Percentiles rank a stretch among this genome's conserved stretches.
Conservation (phyloP, 495 filamentous ascomycete species). For the Bathelium albidoporum region DNA sequence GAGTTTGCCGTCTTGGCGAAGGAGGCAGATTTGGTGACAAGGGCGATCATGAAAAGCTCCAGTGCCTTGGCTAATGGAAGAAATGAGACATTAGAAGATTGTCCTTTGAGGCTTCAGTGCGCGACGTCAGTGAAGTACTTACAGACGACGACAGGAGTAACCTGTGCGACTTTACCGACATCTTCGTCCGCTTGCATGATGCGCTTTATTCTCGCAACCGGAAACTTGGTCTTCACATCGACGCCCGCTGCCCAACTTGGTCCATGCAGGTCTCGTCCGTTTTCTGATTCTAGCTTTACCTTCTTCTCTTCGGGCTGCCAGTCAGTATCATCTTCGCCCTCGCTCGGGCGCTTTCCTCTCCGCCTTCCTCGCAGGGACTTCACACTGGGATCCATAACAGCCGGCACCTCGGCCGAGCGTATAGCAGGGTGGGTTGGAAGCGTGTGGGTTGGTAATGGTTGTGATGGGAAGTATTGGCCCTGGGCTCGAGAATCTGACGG, state of each 20-base stretch:
- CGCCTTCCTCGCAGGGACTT: background rate
- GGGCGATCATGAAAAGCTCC: slow-evolving; percentile 92
- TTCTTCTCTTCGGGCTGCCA: slow-evolving; percentile 3
- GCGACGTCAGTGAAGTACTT: slow-evolving; percentile 28
- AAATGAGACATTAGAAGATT: slow-evolving; percentile 12
- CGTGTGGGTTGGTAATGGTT: background rate
- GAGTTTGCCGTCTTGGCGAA: slow-evolving; percentile 71
- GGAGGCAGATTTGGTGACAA: slow-evolving; percentile 71
- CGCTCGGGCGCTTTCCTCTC: background rate
- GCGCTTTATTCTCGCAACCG: slow-evolving; percentile 94
- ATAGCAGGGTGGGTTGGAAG: background rate
- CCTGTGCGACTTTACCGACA: slow-evolving; percentile 96
- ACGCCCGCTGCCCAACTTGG: slow-evolving; percentile 34
- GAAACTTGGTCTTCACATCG: slow-evolving; percentile 88
- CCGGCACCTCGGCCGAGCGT: background rate
- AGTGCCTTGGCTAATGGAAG: slow-evolving; percentile 59
- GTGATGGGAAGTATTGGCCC: slow-evolving; percentile 5
- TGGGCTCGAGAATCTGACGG: slow-evolving; percentile 6
- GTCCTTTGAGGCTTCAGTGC: background rate
- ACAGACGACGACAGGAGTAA: slow-evolving; percentile 89
- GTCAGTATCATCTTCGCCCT: background rate
- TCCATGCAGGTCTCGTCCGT: slow-evolving; percentile 8
- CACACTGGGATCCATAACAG: background rate
- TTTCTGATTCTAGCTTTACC: slow-evolving; percentile 11
- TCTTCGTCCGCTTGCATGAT: slow-evolving; percentile 99